phyloP scores from a whole-genome alignment of 2,329 filamentous ascomycete species.

The Epichloe sp. region DNA sequence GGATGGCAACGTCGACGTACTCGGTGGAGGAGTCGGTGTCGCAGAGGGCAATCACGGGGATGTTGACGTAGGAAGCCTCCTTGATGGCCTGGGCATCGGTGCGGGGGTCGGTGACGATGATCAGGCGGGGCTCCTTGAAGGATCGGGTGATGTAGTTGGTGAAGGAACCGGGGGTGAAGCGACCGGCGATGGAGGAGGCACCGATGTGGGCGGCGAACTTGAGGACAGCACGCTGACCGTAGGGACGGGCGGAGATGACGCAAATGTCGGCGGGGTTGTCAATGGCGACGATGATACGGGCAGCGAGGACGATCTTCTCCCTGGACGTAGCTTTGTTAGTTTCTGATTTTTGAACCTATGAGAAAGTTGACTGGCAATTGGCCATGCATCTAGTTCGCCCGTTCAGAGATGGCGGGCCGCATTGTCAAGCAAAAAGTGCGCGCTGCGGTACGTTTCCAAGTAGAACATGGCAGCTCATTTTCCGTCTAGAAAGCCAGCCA shows the following conservation, averaged over 20 bases:
- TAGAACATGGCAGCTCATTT: not conserved
- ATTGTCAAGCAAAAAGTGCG: not conserved
- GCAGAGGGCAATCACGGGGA: conserved; percentile 97
- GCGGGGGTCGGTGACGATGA: conserved; percentile 98
- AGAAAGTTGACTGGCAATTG: not conserved
- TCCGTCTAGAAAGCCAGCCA: not conserved
- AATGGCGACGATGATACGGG: conserved; percentile 95
- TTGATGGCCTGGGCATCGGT: conserved; percentile 99
- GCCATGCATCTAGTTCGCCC: no score
- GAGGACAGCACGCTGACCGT: conserved; percentile 97
- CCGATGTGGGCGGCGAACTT: conserved; percentile 99
- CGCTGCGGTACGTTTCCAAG: not conserved
- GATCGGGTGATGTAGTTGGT: conserved; percentile 99
- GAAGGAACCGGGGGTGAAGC: conserved; percentile 99
- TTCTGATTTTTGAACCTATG: not conserved
- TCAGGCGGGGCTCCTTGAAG: conserved; percentile 99
- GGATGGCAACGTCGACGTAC: conserved; percentile 99
- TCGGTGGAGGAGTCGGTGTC: conserved; percentile 99
- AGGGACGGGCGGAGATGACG: conserved; percentile 98
- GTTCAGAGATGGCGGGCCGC: not conserved
- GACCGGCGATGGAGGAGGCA: conserved; percentile 93
- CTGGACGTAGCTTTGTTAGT: conserved; percentile 30
- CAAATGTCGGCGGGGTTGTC: conserved; percentile 99
- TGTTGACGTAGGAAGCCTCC: conserved; percentile 99
- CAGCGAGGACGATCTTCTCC: conserved; percentile 99